Evolutionary conservation across 140 eudicot genomes (phyloP), one percentile per base, ranked within the genome.

Genomic region (Erigeron philadelphicus): DNA sequence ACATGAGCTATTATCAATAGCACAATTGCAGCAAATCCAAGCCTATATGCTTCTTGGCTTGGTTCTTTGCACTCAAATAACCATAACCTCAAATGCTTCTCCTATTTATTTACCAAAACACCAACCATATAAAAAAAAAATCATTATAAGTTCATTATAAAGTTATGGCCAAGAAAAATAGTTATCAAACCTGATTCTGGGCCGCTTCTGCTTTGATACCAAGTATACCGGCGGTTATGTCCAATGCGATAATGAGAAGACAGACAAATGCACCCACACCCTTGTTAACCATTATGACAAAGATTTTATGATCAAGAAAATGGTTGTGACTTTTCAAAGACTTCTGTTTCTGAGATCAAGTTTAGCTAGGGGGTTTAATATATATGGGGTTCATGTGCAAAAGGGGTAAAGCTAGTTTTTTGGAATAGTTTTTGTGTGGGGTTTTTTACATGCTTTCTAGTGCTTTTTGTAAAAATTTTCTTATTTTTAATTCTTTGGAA

Each of bases 191-290:
- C 96, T 88, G 84, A 70, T 86, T 86, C 70, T 88, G 95, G 72
- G 98, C 98, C 0, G 90, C 95, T 74, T 92, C 95, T 0, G 96
- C 98, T 72, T 82, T 73, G 69, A 92, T 88, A 2, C 95, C 96
- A 4, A 89, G 88, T 70, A 92, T 79, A 5, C 96, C 96, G 0
- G 96, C 98, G 4, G 63, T 71, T 18, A 84, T 75, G 72, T 92
- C 98, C 63, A 92, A 49, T 7, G 77, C 72, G 5, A 88, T 66
- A 21, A 92, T 82, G 69, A 83, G 2, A 47, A 92, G 75, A 68
- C 98, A 92, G 6, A 83, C 88, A 13, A 82, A 78, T 18, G 83
- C 75, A 17, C 95, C 96, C 31, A 84, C 75, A 1, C 74, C 64
- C 76, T 74, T 86, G 73, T 77, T 77, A 43, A 75, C 83, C 96